Evolutionary conservation across 441 rosid species (phyloP).

Genomic region (Breynia disticha): DNA sequence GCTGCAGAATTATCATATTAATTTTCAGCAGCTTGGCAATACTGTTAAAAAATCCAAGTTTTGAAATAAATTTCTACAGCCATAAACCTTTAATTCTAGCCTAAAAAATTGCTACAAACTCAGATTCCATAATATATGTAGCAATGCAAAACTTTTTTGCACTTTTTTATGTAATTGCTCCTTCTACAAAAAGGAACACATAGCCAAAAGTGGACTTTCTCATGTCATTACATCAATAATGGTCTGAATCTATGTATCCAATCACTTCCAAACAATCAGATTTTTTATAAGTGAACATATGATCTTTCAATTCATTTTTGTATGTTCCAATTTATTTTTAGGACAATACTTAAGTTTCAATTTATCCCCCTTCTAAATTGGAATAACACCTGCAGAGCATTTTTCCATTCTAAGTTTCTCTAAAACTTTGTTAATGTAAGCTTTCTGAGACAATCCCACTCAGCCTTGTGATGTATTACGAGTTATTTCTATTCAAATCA

Average conservation of each 20-base stretch:
- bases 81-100: too few relatives aligned
- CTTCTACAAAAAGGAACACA: too few relatives aligned
- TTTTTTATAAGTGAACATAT: background rate
- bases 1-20: slow-evolving; percentile 9
- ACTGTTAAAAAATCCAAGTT: background rate
- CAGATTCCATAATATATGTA: background rate
- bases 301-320: background rate
- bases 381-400: background rate
- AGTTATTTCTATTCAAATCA: too few relatives aligned
- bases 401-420: background rate
- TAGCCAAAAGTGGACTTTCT: background rate
- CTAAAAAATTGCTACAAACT: background rate
- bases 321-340: background rate
- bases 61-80: background rate
- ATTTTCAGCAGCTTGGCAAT: too few relatives aligned
- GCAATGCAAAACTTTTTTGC: background rate
- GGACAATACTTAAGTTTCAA: background rate
- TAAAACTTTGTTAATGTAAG: too few relatives aligned
- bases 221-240: background rate
- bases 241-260: background rate
- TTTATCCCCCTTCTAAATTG: background rate
- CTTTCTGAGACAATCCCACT: too few relatives aligned
- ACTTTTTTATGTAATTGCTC: too few relatives aligned
- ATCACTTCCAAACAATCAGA: too few relatives aligned
- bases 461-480: too few relatives aligned